Percentiles rank a stretch among this genome's conserved stretches.
phyloP scores from a whole-genome alignment of 768 basidiomycete species.

The Termitomyces heimii region DNA sequence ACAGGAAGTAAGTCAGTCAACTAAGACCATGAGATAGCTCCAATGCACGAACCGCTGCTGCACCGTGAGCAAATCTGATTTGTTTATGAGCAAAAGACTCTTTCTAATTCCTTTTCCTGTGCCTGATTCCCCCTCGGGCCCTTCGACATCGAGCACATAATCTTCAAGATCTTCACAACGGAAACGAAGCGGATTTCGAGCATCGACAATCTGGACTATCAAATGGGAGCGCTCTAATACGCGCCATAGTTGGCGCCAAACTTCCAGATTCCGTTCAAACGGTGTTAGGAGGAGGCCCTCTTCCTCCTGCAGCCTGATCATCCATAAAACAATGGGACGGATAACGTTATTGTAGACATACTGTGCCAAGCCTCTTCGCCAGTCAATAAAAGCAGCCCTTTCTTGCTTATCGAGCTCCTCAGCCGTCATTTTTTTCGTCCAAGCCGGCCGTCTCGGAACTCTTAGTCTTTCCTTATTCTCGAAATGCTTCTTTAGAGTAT shows the following conservation, averaged over 20 bases:
- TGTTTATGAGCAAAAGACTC: slow-evolving; percentile 87
- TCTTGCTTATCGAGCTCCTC: slow-evolving; percentile 84
- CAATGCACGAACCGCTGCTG: slow-evolving; percentile 63
- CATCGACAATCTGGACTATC: slow-evolving; percentile 93
- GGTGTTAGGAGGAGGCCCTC: slow-evolving; percentile 89
- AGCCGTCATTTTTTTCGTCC: slow-evolving; percentile 77
- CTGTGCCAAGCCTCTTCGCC: slow-evolving; percentile 90
- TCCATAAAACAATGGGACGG: not conserved
- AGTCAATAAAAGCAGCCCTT: slow-evolving; percentile 85
- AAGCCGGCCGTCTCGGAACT: slow-evolving; percentile 86
- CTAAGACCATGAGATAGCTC: not conserved
- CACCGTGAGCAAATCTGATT: slow-evolving; percentile 85
- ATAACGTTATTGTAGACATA: slow-evolving; percentile 37
- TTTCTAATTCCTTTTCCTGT: slow-evolving; percentile 68
- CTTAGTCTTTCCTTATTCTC: slow-evolving; percentile 71
- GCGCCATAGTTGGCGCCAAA: slow-evolving; percentile 98
- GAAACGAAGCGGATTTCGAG: slow-evolving; percentile 89
- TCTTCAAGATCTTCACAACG: slow-evolving; percentile 88
- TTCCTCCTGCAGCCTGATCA: slow-evolving; percentile 72
- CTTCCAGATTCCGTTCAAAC: slow-evolving; percentile 96
- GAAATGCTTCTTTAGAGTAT: slow-evolving; percentile 64
- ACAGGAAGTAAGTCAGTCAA: not conserved
- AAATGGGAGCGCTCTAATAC: slow-evolving; percentile 94
- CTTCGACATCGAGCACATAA: slow-evolving; percentile 83
- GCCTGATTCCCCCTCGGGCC: slow-evolving; percentile 73